These are phyloP conservation scores for Alternaria conjuncta DNA, from an alignment of 2,329 filamentous ascomycete genomes.

Conservation along the genomic window DNA sequence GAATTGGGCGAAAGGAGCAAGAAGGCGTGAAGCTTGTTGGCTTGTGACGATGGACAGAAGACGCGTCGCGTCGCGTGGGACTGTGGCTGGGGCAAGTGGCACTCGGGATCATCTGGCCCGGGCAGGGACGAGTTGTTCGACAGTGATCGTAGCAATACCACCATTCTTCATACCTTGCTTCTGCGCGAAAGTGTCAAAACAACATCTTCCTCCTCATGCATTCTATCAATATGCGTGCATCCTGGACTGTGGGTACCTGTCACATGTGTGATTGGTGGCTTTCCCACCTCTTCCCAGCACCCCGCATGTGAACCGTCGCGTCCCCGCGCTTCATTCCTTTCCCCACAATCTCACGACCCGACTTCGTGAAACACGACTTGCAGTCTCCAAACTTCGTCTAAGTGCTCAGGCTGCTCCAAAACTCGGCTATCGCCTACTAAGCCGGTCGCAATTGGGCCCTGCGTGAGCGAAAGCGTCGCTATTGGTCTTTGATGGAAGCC, in stretches of 20 bases:
- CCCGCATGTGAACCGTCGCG: conserved; percentile 25
- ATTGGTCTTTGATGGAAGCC: conserved; percentile 28
- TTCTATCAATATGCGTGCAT: not conserved
- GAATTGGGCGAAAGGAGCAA: conserved; percentile 42
- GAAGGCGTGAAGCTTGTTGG: conserved; percentile 22
- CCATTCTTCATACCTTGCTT: not conserved
- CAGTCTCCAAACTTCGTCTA: conserved; percentile 16
- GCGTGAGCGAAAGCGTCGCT: not conserved
- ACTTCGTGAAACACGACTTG: conserved; percentile 9
- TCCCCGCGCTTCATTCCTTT: conserved; percentile 19
- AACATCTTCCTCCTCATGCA: not conserved
- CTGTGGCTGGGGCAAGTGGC: not conserved
- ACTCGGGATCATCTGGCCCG: not conserved
- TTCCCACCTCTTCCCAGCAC: conserved; percentile 12
- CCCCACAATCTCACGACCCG: conserved; percentile 29
- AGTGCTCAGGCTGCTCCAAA: conserved; percentile 7
- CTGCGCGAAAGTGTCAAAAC: not conserved
- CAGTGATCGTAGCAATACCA: not conserved
- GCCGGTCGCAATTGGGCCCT: conserved; percentile 10
- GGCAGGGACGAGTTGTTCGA: not conserved
- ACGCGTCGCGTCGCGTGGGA: not conserved
- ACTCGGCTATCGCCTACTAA: not conserved
- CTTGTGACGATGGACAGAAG: not conserved
- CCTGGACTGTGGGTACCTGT: not conserved
- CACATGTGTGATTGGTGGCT: conserved; percentile 8